A percentile compares a stretch with the other conserved stretches of the same genome.
Evolutionary conservation across 2,329 filamentous ascomycete species (phyloP).

Genomic region (Penicillium sp.): DNA sequence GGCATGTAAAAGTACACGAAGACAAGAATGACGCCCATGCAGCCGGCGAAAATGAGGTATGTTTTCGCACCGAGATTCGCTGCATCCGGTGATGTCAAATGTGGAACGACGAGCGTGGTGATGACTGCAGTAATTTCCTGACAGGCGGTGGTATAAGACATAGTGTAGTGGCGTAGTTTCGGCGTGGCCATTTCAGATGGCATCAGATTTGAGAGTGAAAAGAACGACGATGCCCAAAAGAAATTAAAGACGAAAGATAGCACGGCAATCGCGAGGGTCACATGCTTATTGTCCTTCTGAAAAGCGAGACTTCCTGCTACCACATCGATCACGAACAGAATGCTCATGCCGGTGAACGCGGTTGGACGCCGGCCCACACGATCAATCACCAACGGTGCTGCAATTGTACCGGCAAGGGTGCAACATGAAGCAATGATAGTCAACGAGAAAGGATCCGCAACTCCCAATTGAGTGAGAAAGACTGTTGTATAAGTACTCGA

Average conservation of each 20-base stretch:
- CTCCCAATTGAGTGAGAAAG: constrained; percentile 39
- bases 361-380: constrained; percentile 40
- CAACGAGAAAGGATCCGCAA: constrained; percentile 38
- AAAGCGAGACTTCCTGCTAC: constrained; percentile 41
- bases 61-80: constrained; percentile 39
- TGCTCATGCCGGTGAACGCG: constrained; percentile 39
- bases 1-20: constrained; percentile 36
- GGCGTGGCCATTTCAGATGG: constrained; percentile 43
- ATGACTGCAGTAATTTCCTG: constrained; percentile 43
- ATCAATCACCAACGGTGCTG: constrained; percentile 41
- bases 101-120: constrained; percentile 44
- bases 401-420: constrained; percentile 41
- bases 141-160: constrained; percentile 43
- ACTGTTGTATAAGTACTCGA: constrained; percentile 44
- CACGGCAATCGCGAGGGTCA: constrained; percentile 34
- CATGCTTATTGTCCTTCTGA: constrained; percentile 24
- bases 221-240: constrained; percentile 44
- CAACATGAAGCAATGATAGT: constrained; percentile 43
- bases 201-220: constrained; percentile 39
- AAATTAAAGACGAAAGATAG: constrained; percentile 44
- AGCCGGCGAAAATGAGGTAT: constrained; percentile 39
- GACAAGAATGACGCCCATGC: constrained; percentile 34
- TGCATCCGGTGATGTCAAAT: constrained; percentile 38
- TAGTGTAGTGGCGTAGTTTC: constrained; percentile 42
- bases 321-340: constrained; percentile 39